These are phyloP conservation scores for Coemansia sp. DNA, from an alignment of 192 early-diverging fungal species.

Conservation along the genomic window DNA sequence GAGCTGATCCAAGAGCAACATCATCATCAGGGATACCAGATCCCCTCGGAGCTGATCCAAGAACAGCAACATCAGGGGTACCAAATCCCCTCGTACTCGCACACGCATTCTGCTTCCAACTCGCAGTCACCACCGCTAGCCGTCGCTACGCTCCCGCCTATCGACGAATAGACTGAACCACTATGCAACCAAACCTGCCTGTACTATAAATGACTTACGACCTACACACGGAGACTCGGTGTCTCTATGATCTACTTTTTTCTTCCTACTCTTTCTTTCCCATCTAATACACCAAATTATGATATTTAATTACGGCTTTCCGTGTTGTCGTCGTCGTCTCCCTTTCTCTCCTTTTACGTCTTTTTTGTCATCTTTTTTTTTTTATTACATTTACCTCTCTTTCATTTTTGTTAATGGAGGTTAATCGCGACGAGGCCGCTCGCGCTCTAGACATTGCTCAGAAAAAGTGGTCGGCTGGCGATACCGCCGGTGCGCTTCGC, in stretches of 20 bases:
- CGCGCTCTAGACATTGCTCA: constrained; percentile 78
- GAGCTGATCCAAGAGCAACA: not conserved
- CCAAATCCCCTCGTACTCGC: not conserved
- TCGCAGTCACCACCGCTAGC: not conserved
- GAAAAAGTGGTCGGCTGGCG: constrained; percentile 62
- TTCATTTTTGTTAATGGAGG: constrained; percentile 57
- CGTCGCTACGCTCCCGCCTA: not conserved
- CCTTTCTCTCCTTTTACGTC: not conserved
- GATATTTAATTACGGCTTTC: not conserved
- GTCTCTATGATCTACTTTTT: not conserved
- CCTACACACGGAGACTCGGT: not conserved
- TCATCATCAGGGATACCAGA: not conserved
- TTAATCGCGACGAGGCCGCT: constrained; percentile 87
- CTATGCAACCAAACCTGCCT: not conserved
- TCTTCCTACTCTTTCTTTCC: not conserved
- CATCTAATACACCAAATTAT: not conserved
- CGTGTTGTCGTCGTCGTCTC: not conserved
- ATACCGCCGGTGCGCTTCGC: constrained; percentile 71
- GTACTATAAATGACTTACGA: not conserved
- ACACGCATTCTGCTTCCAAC: not conserved
- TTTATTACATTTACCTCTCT: constrained; percentile 5
- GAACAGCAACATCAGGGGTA: not conserved
- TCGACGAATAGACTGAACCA: not conserved
- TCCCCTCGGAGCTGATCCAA: no score
- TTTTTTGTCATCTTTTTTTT: constrained; percentile 3